Percentiles rank a stretch among this genome's conserved stretches.
phyloP scores from a whole-genome alignment of 768 basidiomycete species.

The Leccinellum albellum region DNA sequence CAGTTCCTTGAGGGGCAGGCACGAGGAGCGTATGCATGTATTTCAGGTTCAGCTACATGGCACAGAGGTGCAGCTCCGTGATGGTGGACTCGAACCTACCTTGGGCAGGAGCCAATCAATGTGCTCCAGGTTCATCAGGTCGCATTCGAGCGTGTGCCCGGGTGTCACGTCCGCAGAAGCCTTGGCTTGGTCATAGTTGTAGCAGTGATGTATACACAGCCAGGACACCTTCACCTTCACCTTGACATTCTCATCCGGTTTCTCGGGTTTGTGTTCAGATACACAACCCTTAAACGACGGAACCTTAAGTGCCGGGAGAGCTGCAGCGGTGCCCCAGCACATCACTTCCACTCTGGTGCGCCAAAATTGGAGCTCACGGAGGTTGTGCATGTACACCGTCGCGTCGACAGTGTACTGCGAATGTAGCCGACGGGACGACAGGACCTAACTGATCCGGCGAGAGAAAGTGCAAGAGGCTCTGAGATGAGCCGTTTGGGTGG shows the following conservation, averaged over 20 bases:
- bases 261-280: background rate
- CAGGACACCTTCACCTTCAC: background rate
- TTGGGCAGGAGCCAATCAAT: background rate
- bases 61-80: background rate
- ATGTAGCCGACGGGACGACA: background rate
- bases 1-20: background rate
- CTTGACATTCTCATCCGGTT: background rate
- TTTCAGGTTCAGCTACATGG: background rate
- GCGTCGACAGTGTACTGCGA: background rate
- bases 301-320: background rate
- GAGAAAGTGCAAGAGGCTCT: background rate
- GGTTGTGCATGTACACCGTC: background rate
- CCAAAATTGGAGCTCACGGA: background rate
- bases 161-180: background rate
- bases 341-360: background rate
- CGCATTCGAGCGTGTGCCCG: background rate
- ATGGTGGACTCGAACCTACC: background rate
- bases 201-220: background rate
- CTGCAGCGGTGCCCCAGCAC: background rate
- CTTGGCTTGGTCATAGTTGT: background rate
- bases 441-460: background rate
- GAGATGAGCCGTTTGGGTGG: too few relatives aligned
- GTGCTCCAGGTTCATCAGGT: background rate
- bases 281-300: background rate
- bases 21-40: background rate